Conservation (phyloP, 495 filamentous ascomycete genomes). For the Lichenothelia convexa region DNA sequence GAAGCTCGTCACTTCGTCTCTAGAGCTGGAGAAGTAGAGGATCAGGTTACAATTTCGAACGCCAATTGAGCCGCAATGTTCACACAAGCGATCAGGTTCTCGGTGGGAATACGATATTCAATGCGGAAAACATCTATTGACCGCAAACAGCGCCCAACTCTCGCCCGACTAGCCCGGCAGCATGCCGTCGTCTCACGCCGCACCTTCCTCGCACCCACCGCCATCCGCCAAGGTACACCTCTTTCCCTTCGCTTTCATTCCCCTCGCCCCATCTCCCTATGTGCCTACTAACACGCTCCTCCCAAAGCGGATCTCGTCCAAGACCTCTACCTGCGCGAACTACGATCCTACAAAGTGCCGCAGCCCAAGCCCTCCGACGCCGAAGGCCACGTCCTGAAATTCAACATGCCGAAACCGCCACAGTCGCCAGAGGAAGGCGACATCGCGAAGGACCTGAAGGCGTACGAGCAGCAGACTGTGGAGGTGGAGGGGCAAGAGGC, state of each 20-base stretch:
- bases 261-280: background rate
- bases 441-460: constrained; percentile 72
- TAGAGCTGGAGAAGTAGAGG: background rate
- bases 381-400: constrained; percentile 82
- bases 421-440: constrained; percentile 80
- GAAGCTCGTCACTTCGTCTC: too few relatives aligned
- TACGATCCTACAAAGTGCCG: constrained; percentile 79
- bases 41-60: background rate
- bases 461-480: constrained; percentile 80
- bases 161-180: constrained; percentile 59
- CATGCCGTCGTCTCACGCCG: constrained; percentile 43
- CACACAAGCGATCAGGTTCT: constrained; percentile 23
- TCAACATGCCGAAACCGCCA: constrained; percentile 58
- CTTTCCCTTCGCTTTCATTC: background rate
- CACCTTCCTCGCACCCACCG: constrained; percentile 63
- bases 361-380: constrained; percentile 69
- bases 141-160: constrained; percentile 64
- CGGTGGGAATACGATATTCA: constrained; percentile 10
- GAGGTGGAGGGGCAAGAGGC: constrained; percentile 77
- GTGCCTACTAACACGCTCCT: background rate
- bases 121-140: background rate
- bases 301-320: constrained; percentile 75
- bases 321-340: constrained; percentile 88
- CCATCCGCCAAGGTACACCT: constrained; percentile 51
- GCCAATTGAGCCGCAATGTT: too few relatives aligned